Conservation (phyloP, 129 eudicot genomes). For the Artemisia argyi region DNA sequence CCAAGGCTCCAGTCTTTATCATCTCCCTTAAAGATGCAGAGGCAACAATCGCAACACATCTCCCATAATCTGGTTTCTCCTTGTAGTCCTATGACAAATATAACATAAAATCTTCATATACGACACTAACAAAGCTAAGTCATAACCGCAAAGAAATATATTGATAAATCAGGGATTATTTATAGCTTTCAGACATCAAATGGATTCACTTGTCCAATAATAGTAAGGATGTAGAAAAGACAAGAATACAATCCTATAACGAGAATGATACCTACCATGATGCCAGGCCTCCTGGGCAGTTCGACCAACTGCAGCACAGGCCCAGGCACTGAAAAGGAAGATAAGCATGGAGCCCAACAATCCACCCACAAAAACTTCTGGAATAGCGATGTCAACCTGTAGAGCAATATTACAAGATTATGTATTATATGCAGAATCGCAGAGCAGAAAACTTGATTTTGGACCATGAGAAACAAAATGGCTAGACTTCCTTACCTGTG, state of each 20-base stretch:
- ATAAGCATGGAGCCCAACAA: constrained; percentile 96
- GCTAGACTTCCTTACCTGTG: constrained; percentile 50
- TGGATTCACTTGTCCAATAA: background rate
- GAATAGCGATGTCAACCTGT: constrained; percentile 97
- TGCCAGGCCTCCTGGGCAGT: constrained; percentile 99
- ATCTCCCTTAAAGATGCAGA: constrained; percentile 97
- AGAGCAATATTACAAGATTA: constrained; percentile 12
- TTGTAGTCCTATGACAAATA: constrained; percentile 62
- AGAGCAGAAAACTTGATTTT: constrained; percentile 13
- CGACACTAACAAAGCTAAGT: background rate
- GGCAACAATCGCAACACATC: constrained; percentile 97
- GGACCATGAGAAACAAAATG: constrained; percentile 1
- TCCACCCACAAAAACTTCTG: constrained; percentile 98
- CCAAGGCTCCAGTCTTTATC: constrained; percentile 98
- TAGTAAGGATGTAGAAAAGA: background rate
- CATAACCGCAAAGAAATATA: background rate
- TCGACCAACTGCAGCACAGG: constrained; percentile 96
- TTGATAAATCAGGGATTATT: background rate
- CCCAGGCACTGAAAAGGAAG: constrained; percentile 96
- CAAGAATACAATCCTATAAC: constrained; percentile 13
- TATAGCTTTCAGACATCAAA: constrained; percentile 1
- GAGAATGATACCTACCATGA: constrained; percentile 62
- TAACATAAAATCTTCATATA: background rate
- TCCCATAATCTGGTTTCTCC: constrained; percentile 96
- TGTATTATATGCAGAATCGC: constrained; percentile 4